Conservation (phyloP, 768 basidiomycete species). For the Mycena vitilis region DNA sequence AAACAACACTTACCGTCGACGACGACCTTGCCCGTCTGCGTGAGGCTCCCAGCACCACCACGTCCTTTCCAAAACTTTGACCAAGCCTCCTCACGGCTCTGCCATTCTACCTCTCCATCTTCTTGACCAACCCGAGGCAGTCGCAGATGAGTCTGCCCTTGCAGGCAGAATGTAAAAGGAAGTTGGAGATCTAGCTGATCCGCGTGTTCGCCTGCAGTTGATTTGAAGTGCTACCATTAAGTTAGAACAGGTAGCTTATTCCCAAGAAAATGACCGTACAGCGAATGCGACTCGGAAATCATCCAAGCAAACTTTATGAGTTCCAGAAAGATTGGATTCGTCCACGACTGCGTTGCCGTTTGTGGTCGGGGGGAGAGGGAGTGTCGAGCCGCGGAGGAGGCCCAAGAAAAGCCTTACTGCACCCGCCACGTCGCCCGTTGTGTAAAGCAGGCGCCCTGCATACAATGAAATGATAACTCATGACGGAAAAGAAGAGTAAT, state of each 20-base stretch:
- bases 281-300: slow-evolving; percentile 91
- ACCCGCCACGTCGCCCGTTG: slow-evolving; percentile 83
- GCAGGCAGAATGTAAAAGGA: slow-evolving; percentile 75
- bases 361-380: slow-evolving; percentile 35
- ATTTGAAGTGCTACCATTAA: slow-evolving; percentile 73
- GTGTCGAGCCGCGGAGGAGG: slow-evolving; percentile 65
- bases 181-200: slow-evolving; percentile 62
- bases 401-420: slow-evolving; percentile 85
- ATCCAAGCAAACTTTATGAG: slow-evolving; percentile 81
- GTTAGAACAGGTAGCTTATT: slow-evolving; percentile 6
- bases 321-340: slow-evolving; percentile 45
- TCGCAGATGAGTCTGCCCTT: slow-evolving; percentile 66
- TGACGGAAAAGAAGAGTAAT: slow-evolving; percentile 15
- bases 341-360: slow-evolving; percentile 38
- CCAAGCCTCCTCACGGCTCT: slow-evolving; percentile 75
- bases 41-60: slow-evolving; percentile 66
- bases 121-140: slow-evolving; percentile 62
- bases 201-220: slow-evolving; percentile 61
- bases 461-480: not conserved
- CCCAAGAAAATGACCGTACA: slow-evolving; percentile 57
- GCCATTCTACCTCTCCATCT: slow-evolving; percentile 66
- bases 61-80: slow-evolving; percentile 63
- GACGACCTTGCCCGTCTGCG: slow-evolving; percentile 66
- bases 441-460: slow-evolving; percentile 87
- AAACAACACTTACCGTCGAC: slow-evolving; percentile 64